phyloP scores from a whole-genome alignment of 192 early-diverging fungal genomes.

The Coemansia pectinata region DNA sequence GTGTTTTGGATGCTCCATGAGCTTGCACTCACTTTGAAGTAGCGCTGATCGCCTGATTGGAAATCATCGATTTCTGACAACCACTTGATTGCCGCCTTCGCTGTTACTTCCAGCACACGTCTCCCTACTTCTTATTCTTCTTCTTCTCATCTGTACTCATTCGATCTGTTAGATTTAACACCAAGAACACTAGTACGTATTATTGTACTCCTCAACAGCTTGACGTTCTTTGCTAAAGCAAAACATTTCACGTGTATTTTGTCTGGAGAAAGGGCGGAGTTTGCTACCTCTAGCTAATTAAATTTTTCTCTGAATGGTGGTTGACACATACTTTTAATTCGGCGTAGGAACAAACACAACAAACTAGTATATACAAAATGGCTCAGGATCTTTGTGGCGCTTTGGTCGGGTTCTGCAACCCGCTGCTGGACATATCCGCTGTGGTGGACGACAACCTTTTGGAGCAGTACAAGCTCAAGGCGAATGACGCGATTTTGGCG shows the following conservation, averaged over 20 bases:
- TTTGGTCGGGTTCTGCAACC: conserved; percentile 96
- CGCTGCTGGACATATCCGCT: conserved; percentile 96
- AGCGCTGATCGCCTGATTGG: neutral
- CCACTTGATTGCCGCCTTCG: neutral
- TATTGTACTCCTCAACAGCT: neutral
- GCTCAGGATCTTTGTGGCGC: conserved; percentile 52
- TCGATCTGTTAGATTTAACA: neutral
- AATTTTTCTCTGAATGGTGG: neutral
- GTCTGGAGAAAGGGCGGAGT: neutral
- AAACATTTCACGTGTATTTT: neutral
- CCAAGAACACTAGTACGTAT: neutral
- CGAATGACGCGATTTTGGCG: conserved; percentile 96
- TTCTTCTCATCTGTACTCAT: neutral
- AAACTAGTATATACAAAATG: conserved; percentile 12
- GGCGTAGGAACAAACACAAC: conserved; percentile 2
- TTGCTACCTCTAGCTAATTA: neutral
- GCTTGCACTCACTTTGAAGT: neutral
- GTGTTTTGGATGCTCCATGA: too few species aligned
- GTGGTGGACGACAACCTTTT: conserved; percentile 72
- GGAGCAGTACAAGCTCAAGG: conserved; percentile 85
- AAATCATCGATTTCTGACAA: neutral
- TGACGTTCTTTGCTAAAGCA: neutral
- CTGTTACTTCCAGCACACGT: neutral
- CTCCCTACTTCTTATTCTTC: neutral
- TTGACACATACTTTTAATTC: neutral